These are phyloP conservation scores for Catharanthus roseus DNA, from an alignment of 257 asterid species.

Conservation along the genomic window DNA sequence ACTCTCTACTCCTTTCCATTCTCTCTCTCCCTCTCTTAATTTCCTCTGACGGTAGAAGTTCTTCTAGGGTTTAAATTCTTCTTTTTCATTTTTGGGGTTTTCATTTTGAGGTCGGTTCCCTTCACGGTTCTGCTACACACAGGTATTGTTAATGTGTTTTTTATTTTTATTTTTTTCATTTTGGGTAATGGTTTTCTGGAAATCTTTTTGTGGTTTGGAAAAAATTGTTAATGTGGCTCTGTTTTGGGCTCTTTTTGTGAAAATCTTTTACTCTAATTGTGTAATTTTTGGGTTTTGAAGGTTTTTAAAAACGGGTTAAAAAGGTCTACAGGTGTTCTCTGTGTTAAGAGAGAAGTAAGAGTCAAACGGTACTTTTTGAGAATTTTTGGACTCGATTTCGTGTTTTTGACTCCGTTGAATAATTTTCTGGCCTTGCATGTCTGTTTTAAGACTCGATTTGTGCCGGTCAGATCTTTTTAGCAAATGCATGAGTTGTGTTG, in stretches of 20 bases:
- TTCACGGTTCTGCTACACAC: too few relatives aligned
- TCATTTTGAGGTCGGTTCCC: background rate
- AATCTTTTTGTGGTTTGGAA: background rate
- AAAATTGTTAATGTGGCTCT: background rate
- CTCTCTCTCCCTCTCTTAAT: too few relatives aligned
- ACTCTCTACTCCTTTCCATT: background rate
- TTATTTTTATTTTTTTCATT: background rate
- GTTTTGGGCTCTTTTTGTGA: background rate
- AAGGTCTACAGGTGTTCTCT: too few relatives aligned
- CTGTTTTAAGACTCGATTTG: background rate
- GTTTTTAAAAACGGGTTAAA: too few relatives aligned
- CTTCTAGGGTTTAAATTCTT: too few relatives aligned
- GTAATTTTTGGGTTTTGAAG: background rate
- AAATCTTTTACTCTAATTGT: background rate
- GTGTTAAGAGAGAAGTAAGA: too few relatives aligned
- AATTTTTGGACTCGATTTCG: background rate
- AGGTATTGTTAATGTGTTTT: background rate
- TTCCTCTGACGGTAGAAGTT: too few relatives aligned
- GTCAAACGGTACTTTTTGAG: background rate
- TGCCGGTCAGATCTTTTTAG: background rate
- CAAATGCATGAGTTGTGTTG: background rate
- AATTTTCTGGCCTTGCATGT: constrained; percentile 17
- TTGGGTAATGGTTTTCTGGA: background rate
- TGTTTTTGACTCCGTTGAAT: background rate
- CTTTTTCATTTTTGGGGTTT: background rate